These are phyloP conservation scores for Clarireedia paspali DNA, from an alignment of 2,329 filamentous ascomycete species.

Conservation along the genomic window DNA sequence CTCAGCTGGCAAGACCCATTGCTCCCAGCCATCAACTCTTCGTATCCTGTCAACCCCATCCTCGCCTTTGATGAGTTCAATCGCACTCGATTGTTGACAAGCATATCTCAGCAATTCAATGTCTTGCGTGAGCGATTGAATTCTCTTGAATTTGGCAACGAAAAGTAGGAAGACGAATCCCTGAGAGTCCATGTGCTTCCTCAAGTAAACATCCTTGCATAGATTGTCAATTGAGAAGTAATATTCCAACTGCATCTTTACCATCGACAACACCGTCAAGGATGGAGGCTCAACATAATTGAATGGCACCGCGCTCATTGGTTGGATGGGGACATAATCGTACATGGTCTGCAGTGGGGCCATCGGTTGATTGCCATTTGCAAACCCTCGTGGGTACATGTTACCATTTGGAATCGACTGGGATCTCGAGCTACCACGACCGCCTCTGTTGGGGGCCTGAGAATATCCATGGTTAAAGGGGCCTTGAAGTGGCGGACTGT, in stretches of 20 bases:
- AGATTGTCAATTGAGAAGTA: conserved; percentile 97
- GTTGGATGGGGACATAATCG: conserved; percentile 46
- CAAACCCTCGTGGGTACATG: conserved; percentile 38
- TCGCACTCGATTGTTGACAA: conserved; percentile 60
- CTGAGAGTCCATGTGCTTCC: conserved; percentile 89
- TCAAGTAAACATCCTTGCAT: conserved; percentile 84
- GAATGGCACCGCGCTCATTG: conserved; percentile 52
- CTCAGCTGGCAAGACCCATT: conserved; percentile 66
- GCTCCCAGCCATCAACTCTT: conserved; percentile 66
- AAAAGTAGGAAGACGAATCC: conserved; percentile 79
- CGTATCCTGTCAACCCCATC: conserved; percentile 76
- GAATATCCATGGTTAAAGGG: conserved; percentile 28
- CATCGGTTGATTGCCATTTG: conserved; percentile 31
- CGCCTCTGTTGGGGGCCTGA: conserved; percentile 28
- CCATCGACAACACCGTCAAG: conserved; percentile 26
- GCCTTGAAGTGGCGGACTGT: conserved; percentile 32
- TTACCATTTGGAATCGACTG: conserved; percentile 52
- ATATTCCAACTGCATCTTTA: conserved; percentile 64
- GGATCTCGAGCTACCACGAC: conserved; percentile 46
- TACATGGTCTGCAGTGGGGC: conserved; percentile 44
- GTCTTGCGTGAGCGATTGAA: conserved; percentile 65
- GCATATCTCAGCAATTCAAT: conserved; percentile 66
- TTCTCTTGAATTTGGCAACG: conserved; percentile 79
- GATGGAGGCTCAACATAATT: conserved; percentile 50
- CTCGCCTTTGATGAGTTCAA: conserved; percentile 68